A percentile compares a stretch with the other conserved stretches of the same genome.
Evolutionary conservation across 306 rosid genomes (phyloP).

Genomic region (Quercus aquifolioides): DNA sequence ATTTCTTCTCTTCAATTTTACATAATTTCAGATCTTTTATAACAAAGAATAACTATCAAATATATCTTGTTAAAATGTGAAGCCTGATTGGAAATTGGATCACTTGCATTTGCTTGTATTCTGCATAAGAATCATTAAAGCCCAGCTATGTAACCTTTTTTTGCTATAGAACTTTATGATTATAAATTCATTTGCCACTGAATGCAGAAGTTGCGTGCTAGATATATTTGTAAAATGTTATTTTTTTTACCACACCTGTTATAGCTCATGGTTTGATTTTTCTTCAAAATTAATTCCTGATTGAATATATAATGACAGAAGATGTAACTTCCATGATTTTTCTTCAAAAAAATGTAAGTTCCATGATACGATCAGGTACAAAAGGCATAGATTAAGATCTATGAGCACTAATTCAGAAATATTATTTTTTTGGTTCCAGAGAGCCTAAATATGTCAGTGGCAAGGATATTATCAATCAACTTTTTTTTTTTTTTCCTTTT

Average conservation of each 20-base stretch:
- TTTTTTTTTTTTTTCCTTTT: neutral
- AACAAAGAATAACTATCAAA: neutral
- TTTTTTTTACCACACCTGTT: neutral
- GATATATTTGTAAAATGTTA: neutral
- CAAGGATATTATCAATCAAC: neutral
- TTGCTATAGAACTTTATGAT: neutral
- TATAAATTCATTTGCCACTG: neutral
- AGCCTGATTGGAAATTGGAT: neutral
- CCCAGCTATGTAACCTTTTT: neutral
- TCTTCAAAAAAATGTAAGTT: neutral
- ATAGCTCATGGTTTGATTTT: neutral
- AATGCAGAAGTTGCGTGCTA: neutral
- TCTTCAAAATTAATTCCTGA: neutral
- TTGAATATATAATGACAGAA: neutral
- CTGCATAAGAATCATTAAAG: neutral
- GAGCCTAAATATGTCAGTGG: neutral
- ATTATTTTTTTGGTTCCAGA: neutral
- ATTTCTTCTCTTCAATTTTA: constrained; percentile 8
- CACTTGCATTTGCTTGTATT: neutral
- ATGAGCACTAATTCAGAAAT: neutral
- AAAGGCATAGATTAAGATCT: neutral
- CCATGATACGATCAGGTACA: neutral
- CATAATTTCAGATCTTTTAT: constrained; percentile 9
- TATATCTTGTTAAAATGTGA: neutral
- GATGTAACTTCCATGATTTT: neutral